phyloP scores from a whole-genome alignment of 768 basidiomycete genomes.

The Lenzites betulinus region DNA sequence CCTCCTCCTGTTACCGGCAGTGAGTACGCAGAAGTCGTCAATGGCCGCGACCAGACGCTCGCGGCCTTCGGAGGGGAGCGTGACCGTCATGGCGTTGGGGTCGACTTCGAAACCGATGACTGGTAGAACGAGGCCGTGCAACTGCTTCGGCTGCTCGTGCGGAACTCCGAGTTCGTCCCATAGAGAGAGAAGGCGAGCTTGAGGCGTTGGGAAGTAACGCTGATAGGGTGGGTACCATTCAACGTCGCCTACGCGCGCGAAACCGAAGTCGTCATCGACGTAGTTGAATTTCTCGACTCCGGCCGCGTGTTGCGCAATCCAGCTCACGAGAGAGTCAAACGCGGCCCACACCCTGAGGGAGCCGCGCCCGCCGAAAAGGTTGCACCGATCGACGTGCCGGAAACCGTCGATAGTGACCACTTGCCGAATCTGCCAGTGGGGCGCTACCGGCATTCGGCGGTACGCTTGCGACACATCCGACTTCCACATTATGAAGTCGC shows the following conservation, averaged over 20 bases:
- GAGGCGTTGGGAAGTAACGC: slow-evolving; percentile 31
- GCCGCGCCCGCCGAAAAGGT: slow-evolving; percentile 36
- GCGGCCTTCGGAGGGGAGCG: slow-evolving; percentile 17
- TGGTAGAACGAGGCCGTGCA: slow-evolving; percentile 33
- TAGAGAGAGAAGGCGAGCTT: slow-evolving; percentile 38
- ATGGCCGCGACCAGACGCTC: not conserved
- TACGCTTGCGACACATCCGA: slow-evolving; percentile 30
- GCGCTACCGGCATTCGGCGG: slow-evolving; percentile 28
- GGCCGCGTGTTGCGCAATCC: slow-evolving; percentile 36
- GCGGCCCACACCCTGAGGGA: slow-evolving; percentile 32
- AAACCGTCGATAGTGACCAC: slow-evolving; percentile 32
- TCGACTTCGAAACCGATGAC: slow-evolving; percentile 46
- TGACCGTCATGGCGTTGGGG: slow-evolving; percentile 34
- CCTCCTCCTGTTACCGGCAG: not conserved
- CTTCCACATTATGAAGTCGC: slow-evolving; percentile 23
- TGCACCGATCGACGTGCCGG: slow-evolving; percentile 35
- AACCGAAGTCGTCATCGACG: too few species aligned
- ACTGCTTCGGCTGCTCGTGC: slow-evolving; percentile 42
- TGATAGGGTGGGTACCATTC: slow-evolving; percentile 36
- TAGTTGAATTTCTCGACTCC: slow-evolving; percentile 31
- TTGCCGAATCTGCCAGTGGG: slow-evolving; percentile 37
- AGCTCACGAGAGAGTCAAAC: slow-evolving; percentile 35
- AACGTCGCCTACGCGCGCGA: slow-evolving; percentile 24
- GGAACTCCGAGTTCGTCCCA: slow-evolving; percentile 45
- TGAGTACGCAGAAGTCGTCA: not conserved